Percentiles rank a stretch among this genome's conserved stretches.
phyloP scores from a whole-genome alignment of 164 flowering plant species.

The Vitis riparia region DNA sequence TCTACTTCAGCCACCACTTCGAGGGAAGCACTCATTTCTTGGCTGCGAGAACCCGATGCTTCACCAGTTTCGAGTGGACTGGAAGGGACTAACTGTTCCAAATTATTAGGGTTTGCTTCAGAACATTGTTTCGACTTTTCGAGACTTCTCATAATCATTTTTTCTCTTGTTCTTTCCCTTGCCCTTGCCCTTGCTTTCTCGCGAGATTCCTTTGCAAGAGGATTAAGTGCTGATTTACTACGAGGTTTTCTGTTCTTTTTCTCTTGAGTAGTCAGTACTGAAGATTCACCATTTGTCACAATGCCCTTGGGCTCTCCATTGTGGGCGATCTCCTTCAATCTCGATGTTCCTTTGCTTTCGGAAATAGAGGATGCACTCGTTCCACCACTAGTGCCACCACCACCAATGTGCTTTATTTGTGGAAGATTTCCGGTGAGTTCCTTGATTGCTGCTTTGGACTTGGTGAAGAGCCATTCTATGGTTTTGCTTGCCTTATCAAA shows the following conservation, averaged over 20 bases:
- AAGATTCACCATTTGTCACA: background rate
- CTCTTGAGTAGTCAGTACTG: background rate
- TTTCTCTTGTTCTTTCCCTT: constrained; percentile 33
- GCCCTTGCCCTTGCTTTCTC: constrained; percentile 40
- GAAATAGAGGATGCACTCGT: constrained; percentile 13
- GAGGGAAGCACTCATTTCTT: constrained; percentile 8
- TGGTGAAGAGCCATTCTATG: constrained; percentile 37
- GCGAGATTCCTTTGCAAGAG: constrained; percentile 22
- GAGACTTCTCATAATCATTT: constrained; percentile 13
- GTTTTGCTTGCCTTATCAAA: constrained; percentile 44
- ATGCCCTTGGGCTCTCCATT: background rate
- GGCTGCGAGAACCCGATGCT: background rate
- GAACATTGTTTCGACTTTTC: constrained; percentile 7
- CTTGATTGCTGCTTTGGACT: constrained; percentile 30
- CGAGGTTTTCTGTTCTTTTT: constrained; percentile 9
- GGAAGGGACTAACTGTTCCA: constrained; percentile 5
- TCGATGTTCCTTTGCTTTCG: constrained; percentile 19
- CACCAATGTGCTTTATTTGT: background rate
- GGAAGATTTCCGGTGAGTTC: constrained; percentile 19
- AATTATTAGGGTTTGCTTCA: constrained; percentile 23
- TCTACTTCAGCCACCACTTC: constrained; percentile 4
- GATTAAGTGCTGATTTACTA: background rate
- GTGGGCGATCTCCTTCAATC: background rate
- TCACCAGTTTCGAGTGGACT: constrained; percentile 5
- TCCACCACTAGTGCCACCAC: constrained; percentile 3